Conservation (phyloP, 371 early-diverging fungal genomes). For the Lichtheimia ramosa region DNA sequence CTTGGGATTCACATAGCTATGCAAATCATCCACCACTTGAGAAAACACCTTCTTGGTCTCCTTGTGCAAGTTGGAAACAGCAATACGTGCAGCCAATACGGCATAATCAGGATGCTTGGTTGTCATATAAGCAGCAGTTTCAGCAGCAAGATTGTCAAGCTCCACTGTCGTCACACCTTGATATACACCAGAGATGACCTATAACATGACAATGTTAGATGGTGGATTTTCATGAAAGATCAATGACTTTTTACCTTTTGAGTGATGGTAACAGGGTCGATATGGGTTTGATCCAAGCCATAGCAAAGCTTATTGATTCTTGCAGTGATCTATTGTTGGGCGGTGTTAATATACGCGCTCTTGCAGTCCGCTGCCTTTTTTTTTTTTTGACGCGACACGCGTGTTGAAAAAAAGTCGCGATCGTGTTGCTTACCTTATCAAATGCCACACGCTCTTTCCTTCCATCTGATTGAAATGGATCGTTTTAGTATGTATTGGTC, state of each 20-base stretch:
- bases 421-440: slow-evolving; percentile 62
- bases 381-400: not conserved
- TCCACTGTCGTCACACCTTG: slow-evolving; percentile 96
- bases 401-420: not conserved
- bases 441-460: slow-evolving; percentile 82
- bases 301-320: slow-evolving; percentile 86
- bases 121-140: slow-evolving; percentile 96
- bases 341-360: not conserved
- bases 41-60: slow-evolving; percentile 94
- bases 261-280: slow-evolving; percentile 81
- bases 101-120: slow-evolving; percentile 99
- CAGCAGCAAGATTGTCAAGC: slow-evolving; percentile 96
- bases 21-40: slow-evolving; percentile 84
- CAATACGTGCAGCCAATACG: slow-evolving; percentile 95
- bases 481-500: not conserved
- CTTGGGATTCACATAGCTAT: slow-evolving; percentile 88
- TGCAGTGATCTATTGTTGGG: slow-evolving; percentile 74
- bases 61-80: slow-evolving; percentile 96
- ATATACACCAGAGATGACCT: slow-evolving; percentile 94
- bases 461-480: slow-evolving; percentile 63
- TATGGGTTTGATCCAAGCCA: slow-evolving; percentile 80
- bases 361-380: not conserved
- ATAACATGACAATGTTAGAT: not conserved
- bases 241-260: slow-evolving; percentile 86
- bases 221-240: too few relatives aligned